Conservation (phyloP, 176 grass and related monocot species). For the Oryza coarctata region DNA sequence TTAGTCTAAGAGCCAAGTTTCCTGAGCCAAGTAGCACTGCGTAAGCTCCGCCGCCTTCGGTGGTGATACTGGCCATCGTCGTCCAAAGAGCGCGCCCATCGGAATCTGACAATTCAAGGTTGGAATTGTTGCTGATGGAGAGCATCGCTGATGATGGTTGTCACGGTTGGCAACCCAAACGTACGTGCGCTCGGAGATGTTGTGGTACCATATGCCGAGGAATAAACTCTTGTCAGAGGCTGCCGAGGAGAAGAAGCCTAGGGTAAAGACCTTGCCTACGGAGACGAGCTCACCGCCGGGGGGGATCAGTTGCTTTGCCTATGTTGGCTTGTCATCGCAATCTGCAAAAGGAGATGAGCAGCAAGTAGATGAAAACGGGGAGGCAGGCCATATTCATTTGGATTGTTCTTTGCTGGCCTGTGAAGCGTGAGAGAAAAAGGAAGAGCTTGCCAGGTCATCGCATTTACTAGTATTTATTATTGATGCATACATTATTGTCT, state of each 20-base stretch:
- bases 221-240: conserved; percentile 15
- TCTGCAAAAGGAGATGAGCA: conserved; percentile 6
- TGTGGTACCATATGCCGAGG: conserved; percentile 44
- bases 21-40: background rate
- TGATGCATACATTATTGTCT: no score
- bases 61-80: background rate
- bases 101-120: conserved; percentile 11
- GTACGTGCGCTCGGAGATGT: background rate
- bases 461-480: no score
- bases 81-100: background rate
- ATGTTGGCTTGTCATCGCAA: conserved; percentile 22
- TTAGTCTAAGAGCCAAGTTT: conserved; percentile 31
- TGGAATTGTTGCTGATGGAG: background rate
- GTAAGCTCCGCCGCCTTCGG: no score
- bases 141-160: conserved; percentile 9
- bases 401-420: no score
- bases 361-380: background rate
- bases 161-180: conserved; percentile 56
- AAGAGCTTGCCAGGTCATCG: no score
- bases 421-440: no score
- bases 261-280: conserved; percentile 21
- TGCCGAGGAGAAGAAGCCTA: conserved; percentile 41
- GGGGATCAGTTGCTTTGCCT: background rate
- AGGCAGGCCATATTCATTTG: background rate
- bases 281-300: conserved; percentile 22